These are phyloP conservation scores for Suillus bovinus DNA, from an alignment of 768 basidiomycete species.

Conservation along the genomic window DNA sequence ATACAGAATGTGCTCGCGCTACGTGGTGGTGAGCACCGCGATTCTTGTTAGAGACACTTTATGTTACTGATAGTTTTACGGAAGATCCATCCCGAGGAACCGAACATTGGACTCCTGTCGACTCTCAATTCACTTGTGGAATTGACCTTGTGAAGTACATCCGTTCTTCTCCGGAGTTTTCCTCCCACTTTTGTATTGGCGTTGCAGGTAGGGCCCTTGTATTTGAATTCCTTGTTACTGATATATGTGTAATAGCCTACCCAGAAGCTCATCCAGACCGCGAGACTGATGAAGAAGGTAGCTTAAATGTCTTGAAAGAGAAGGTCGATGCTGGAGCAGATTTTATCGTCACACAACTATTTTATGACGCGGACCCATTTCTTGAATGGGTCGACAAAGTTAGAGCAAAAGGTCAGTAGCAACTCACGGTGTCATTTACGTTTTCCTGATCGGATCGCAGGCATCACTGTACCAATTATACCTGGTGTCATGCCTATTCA, in stretches of 20 bases:
- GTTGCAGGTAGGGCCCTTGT: conserved; percentile 68
- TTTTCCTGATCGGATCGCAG: conserved; percentile 41
- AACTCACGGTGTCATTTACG: background rate
- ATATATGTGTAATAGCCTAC: conserved; percentile 57
- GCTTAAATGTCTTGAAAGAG: conserved; percentile 70
- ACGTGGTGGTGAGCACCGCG: conserved; percentile 68
- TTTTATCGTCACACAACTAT: conserved; percentile 94
- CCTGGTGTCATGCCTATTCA: conserved; percentile 99
- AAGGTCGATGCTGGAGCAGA: conserved; percentile 96
- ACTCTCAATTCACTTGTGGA: conserved; percentile 81
- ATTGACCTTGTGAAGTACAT: conserved; percentile 93
- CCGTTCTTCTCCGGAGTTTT: conserved; percentile 70
- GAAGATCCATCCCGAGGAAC: conserved; percentile 91
- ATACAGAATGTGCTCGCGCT: conserved; percentile 91
- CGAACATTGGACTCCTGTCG: conserved; percentile 89
- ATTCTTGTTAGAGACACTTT: background rate
- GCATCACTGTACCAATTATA: conserved; percentile 87
- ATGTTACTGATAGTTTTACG: background rate
- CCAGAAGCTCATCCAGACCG: conserved; percentile 85
- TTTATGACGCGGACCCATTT: conserved; percentile 94
- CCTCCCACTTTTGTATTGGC: conserved; percentile 88
- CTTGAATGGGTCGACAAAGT: conserved; percentile 75
- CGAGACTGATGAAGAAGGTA: conserved; percentile 53
- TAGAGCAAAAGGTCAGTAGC: conserved; percentile 61
- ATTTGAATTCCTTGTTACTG: background rate